Evolutionary conservation across 2,329 filamentous ascomycete species (phyloP).

Genomic region (Verticillium tricorpus): DNA sequence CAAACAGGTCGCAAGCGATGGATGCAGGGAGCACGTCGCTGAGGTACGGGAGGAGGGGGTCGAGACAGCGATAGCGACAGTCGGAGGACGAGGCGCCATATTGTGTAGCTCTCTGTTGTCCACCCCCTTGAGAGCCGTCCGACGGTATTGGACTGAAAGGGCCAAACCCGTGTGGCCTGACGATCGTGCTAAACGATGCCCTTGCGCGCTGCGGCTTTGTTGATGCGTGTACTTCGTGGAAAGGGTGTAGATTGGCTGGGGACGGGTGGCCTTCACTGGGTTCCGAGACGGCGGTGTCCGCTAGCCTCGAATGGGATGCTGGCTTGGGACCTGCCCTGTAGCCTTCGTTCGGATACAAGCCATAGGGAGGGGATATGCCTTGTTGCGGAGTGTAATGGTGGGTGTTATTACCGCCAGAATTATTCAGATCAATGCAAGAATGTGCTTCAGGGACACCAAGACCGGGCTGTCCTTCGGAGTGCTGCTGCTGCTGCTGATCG

Average conservation of each 20-base stretch:
- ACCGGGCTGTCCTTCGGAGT: neutral
- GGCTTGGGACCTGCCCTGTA: neutral
- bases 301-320: neutral
- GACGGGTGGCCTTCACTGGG: neutral
- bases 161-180: neutral
- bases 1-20: constrained; percentile 41
- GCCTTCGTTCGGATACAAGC: neutral
- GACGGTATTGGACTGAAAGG: constrained; percentile 1
- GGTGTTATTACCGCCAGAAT: too few species aligned
- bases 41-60: constrained; percentile 33
- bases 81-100: constrained; percentile 7
- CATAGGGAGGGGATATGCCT: neutral
- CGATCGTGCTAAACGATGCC: constrained; percentile 1
- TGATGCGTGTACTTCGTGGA: neutral
- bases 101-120: neutral
- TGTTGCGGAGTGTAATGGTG: neutral
- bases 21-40: constrained; percentile 31
- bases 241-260: neutral
- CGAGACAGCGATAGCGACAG: constrained; percentile 35
- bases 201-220: neutral
- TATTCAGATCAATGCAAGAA: neutral
- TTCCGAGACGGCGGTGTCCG: constrained; percentile 4
- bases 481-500: neutral
- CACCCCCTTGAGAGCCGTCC: neutral
- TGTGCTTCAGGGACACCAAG: neutral